These are phyloP conservation scores for Ploettnerulaceae sp. DNA, from an alignment of 2,329 filamentous ascomycete species.

Conservation along the genomic window DNA sequence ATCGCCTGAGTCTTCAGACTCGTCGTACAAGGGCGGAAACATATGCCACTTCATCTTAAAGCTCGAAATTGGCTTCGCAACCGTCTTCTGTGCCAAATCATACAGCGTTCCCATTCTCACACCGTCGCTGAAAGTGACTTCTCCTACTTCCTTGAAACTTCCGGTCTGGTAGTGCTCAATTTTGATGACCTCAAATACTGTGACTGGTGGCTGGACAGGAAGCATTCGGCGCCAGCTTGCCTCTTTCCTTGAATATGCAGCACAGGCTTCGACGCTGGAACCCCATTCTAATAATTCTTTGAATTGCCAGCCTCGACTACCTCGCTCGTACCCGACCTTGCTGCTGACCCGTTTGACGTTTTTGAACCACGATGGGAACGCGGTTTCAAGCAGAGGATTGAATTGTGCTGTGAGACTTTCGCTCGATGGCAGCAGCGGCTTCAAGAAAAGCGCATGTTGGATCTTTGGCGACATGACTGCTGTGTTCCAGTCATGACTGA, in stretches of 20 bases:
- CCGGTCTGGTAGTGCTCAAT: not conserved
- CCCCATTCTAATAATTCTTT: slow-evolving; percentile 9
- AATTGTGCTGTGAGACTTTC: not conserved
- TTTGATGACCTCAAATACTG: slow-evolving; percentile 1
- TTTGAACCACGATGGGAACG: slow-evolving; percentile 11
- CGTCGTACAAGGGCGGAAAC: too few relatives aligned
- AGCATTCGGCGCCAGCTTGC: slow-evolving; percentile 18
- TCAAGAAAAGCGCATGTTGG: slow-evolving; percentile 16
- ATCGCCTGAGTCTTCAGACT: not conserved
- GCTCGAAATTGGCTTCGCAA: slow-evolving; percentile 7
- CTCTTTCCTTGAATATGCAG: slow-evolving; percentile 11
- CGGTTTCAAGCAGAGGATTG: slow-evolving; percentile 11
- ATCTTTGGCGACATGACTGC: slow-evolving; percentile 1
- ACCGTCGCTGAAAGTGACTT: not conserved
- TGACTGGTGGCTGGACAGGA: slow-evolving; percentile 12
- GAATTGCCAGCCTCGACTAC: slow-evolving; percentile 1
- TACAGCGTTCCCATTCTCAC: slow-evolving; percentile 13
- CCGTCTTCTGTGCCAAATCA: slow-evolving; percentile 8
- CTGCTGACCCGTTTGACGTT: not conserved
- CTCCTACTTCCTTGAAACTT: not conserved
- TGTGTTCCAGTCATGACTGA: slow-evolving; percentile 11
- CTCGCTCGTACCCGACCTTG: too few relatives aligned
- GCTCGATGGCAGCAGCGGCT: not conserved
- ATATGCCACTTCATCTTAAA: slow-evolving; percentile 14
- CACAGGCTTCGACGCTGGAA: not conserved